Evolutionary conservation across 371 early-diverging fungal species (phyloP).

Genomic region (Mucor saturninus): DNA sequence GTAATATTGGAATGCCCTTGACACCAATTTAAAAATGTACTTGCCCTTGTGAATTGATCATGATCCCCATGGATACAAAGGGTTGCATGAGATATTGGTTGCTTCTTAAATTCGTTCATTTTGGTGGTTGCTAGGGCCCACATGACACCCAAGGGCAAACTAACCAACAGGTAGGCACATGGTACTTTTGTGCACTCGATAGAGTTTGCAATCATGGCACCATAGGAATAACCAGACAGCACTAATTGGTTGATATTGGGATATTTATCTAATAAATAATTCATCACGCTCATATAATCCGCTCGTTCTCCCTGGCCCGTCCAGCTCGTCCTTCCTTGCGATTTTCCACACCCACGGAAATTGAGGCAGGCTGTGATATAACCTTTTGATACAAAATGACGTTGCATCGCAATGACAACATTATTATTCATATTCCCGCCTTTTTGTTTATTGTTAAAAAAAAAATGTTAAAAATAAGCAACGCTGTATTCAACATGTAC

Average conservation of each 20-base stretch:
- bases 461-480: background rate
- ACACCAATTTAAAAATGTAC: conserved; percentile 36
- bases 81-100: conserved; percentile 1
- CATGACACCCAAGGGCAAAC: conserved; percentile 44
- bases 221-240: conserved; percentile 49
- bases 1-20: background rate
- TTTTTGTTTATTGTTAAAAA: conserved; percentile 10
- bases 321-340: conserved; percentile 63
- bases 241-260: conserved; percentile 14
- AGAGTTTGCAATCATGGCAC: conserved; percentile 52
- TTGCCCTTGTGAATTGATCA: conserved; percentile 46
- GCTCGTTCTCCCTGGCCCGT: conserved; percentile 61
- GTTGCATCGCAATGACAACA: conserved; percentile 44
- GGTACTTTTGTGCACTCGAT: conserved; percentile 26
- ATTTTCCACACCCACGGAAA: conserved; percentile 62
- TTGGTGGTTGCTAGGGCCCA: conserved; percentile 47
- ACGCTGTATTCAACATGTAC: conserved; percentile 19
- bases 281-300: conserved; percentile 56
- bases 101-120: conserved; percentile 32
- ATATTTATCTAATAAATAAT: conserved; percentile 28
- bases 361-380: conserved; percentile 49
- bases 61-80: conserved; percentile 40
- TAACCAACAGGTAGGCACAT: conserved; percentile 39
- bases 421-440: conserved; percentile 52
- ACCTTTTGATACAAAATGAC: conserved; percentile 30